These are phyloP conservation scores for Phytophthora foliorum DNA, from an alignment of 352 stramenopile species.

Conservation along the genomic window DNA sequence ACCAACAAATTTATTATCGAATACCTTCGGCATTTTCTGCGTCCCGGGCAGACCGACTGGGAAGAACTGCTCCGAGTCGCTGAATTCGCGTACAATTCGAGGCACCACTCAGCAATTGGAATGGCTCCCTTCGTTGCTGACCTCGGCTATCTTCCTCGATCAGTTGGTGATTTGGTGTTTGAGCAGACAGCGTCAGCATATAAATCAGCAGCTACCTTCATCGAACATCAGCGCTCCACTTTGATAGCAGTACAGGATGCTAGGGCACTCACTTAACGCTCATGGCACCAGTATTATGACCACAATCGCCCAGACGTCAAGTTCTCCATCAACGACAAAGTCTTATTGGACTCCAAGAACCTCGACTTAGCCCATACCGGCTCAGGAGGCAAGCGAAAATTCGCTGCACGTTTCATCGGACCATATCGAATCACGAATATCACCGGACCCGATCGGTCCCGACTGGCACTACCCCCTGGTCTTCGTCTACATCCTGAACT, in stretches of 20 bases:
- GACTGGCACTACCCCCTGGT: slow-evolving; percentile 1
- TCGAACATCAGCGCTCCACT: not conserved
- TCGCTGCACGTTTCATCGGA: slow-evolving; percentile 13
- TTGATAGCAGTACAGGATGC: slow-evolving; percentile 1
- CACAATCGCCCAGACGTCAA: not conserved
- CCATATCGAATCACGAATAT: slow-evolving; percentile 3
- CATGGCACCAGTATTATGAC: slow-evolving; percentile 8
- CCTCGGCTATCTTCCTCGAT: too few species aligned
- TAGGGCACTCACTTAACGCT: slow-evolving; percentile 12
- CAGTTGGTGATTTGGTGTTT: not conserved
- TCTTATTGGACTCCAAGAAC: slow-evolving; percentile 14
- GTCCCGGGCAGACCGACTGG: too few species aligned
- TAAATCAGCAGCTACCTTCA: not conserved
- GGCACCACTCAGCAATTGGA: too few species aligned
- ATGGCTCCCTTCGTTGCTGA: too few species aligned
- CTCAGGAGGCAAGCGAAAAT: slow-evolving; percentile 8
- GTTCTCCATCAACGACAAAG: slow-evolving; percentile 8
- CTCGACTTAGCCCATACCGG: slow-evolving; percentile 13
- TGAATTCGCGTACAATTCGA: too few species aligned
- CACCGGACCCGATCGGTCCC: not conserved
- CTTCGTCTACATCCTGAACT: slow-evolving; percentile 3
- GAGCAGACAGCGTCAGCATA: not conserved
- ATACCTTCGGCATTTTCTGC: too few species aligned
- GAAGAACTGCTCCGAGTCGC: too few species aligned
- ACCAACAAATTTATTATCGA: too few species aligned